These are phyloP conservation scores for Fusarium austroafricanum DNA, from an alignment of 2,329 filamentous ascomycete genomes.

Conservation along the genomic window DNA sequence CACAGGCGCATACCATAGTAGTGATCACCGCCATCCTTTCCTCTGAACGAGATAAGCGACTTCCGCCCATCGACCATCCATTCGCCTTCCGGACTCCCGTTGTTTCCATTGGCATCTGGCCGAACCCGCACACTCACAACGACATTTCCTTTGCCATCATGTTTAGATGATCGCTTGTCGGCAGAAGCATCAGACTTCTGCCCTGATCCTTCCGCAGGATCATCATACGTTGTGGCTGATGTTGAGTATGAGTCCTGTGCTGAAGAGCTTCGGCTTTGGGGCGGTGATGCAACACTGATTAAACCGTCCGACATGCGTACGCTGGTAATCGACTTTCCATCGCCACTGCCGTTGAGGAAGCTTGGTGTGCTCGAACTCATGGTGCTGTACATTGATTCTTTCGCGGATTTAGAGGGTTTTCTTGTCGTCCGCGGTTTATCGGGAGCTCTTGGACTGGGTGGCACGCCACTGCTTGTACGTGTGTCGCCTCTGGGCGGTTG, in stretches of 20 bases:
- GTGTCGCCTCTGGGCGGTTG: constrained; percentile 80
- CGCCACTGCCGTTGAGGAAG: constrained; percentile 81
- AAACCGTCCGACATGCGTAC: constrained; percentile 78
- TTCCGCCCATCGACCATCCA: constrained; percentile 92
- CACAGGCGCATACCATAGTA: constrained; percentile 76
- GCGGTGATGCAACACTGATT: constrained; percentile 81
- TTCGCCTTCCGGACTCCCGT: constrained; percentile 76
- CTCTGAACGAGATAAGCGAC: constrained; percentile 83
- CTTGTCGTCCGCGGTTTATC: constrained; percentile 60
- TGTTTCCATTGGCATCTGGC: constrained; percentile 77
- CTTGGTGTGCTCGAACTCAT: constrained; percentile 71
- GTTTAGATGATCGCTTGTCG: constrained; percentile 64
- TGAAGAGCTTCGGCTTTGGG: constrained; percentile 91
- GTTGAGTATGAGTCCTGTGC: constrained; percentile 93
- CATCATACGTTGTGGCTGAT: constrained; percentile 89
- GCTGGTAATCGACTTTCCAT: constrained; percentile 77
- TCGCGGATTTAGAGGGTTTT: constrained; percentile 66
- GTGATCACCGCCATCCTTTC: constrained; percentile 92
- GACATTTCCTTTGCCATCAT: constrained; percentile 91
- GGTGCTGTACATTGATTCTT: constrained; percentile 63
- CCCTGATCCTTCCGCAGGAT: constrained; percentile 69
- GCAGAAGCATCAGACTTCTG: constrained; percentile 48
- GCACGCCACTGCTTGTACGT: constrained; percentile 67
- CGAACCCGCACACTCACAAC: constrained; percentile 94
- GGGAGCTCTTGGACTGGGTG: constrained; percentile 68